Evolutionary conservation across 2,329 filamentous ascomycete species (phyloP), one percentile per base, ranked within the genome.

Genomic region (Trichophyton rubrum): DNA sequence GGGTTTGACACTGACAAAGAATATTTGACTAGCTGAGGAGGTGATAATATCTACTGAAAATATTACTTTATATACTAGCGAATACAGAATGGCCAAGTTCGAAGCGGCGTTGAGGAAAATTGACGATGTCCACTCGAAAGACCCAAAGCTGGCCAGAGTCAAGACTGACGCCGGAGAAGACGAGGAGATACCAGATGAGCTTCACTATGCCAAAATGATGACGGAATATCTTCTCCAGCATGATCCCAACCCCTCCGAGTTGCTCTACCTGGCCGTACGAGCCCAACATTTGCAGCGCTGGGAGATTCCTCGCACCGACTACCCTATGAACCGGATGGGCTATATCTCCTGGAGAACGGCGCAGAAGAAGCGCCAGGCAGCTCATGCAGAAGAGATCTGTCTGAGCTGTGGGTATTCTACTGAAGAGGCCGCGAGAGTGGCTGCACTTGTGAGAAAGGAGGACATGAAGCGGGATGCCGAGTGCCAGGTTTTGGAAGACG

Each of bases 271-370:
- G 55, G 90, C 90, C 17, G 87, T 90, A 65, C 85, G 89, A 65
- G 89, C 89, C 9, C 90, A 95, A 72, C 90, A 95, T 73, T 88
- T 95, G 68, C 82, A 85, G 59, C 85, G 88, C 74, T 95, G 89
- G 89, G 88, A 95, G 73, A 82, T 92, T 1, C 88, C 89, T 0
- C 85, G 89, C 56, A 76, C 78, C 64, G 82, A 79, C 41, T 92
- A 88, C 72, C 88, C 89, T 5, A 84, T 84, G 78, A 91, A 85
- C 0, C 85, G 86, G 65, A 70, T 82, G 0, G 90, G 90, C 8
- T 95, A 95, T 71, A 82, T 90, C 64, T 78, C 80, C n/a, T 95
- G 90, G 90, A 82, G 90, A 22, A 80, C 85, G 2, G 85, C 82
- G 68, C 81, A 89, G 60, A 85, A 85, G 72, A 89, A 89, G 67